Evolutionary conservation across 768 basidiomycete genomes (phyloP), one percentile per base, ranked within the genome.

Genomic region (Cyclocybe aegerita): DNA sequence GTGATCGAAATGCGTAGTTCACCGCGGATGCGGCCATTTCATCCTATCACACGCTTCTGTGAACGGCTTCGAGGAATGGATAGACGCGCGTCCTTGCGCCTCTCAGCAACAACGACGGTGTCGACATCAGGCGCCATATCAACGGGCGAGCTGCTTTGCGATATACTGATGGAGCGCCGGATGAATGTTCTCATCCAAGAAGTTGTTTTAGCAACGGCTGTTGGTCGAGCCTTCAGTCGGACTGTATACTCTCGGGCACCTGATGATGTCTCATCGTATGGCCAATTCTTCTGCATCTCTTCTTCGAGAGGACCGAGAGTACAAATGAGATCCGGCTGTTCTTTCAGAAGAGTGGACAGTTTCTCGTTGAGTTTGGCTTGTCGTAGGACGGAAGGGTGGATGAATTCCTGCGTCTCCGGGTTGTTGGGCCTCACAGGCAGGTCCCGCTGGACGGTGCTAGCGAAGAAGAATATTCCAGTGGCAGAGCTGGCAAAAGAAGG

Each of bases 371-470:
- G 53, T 11, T 59, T 50, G 4, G 53, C 57, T 55, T 83, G 85
- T 33, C 74, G 63, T 34, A 81, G 58, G 1, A 82, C 83, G 10
- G 86, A 87, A 4, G 78, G 67, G 54, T 88, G 86, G 34, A 87
- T 77, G 0, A 63, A 73, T 66, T 89, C 86, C 42, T 81, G 72
- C 0, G 85, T 85, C 3, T 73, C 51, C 16, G 54, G 57, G 39
- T 74, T 58, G 52, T 82, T 63, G 0, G 69, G 64, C 9, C 55
- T 40, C 1, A 68, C 74, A 1, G 86, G 85, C 23, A 84, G 58
- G 16, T 65, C 60, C 15, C 86, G 78, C 49, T 75, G 68, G 17
- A 75, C 70, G 35, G 64, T 69, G 30, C 69, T 57, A 1, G 82
- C 68, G 0, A 86, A 48, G 17, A 55, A 40, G 56, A 82, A 88